Conservation (phyloP, 192 early-diverging fungal genomes). For the Coemansia sp. region DNA sequence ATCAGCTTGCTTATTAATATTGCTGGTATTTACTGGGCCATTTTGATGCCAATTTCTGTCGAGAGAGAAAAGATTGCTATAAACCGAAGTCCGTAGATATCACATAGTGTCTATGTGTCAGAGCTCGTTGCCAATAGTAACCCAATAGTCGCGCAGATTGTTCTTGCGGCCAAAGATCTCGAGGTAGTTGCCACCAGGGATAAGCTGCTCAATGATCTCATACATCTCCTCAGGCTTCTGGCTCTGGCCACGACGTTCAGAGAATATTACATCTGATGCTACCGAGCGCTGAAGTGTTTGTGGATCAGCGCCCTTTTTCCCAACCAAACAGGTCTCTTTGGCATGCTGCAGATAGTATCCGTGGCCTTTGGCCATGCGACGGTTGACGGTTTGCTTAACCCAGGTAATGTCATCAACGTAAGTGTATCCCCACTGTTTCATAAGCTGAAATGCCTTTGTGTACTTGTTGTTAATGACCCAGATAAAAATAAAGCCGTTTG, state of each 20-base stretch:
- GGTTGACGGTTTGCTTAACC: constrained; percentile 96
- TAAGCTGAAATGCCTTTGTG: constrained; percentile 88
- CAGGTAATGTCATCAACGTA: constrained; percentile 96
- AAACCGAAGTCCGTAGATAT: not conserved
- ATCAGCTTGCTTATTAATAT: not conserved
- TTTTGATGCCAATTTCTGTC: too few species aligned
- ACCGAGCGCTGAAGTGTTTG: constrained; percentile 68
- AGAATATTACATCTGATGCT: constrained; percentile 88
- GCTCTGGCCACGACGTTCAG: constrained; percentile 89
- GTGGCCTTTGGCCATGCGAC: constrained; percentile 95
- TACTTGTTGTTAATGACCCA: constrained; percentile 99
- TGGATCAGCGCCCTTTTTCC: constrained; percentile 81
- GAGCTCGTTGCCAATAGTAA: constrained; percentile 96
- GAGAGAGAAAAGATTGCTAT: not conserved
- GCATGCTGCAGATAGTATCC: constrained; percentile 97
- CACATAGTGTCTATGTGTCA: constrained; percentile 36
- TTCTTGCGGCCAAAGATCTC: constrained; percentile 97
- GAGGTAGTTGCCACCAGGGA: constrained; percentile 87
- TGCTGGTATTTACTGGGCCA: too few species aligned
- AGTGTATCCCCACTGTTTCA: constrained; percentile 94
- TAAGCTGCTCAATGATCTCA: constrained; percentile 90
- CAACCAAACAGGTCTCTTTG: constrained; percentile 95
- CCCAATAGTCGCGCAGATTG: constrained; percentile 94
- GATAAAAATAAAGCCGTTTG: constrained; percentile 91
- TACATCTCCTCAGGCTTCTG: constrained; percentile 97